phyloP scores from a whole-genome alignment of 1,139 yeast genomes.

The Lodderomyces orthopsilosis region DNA sequence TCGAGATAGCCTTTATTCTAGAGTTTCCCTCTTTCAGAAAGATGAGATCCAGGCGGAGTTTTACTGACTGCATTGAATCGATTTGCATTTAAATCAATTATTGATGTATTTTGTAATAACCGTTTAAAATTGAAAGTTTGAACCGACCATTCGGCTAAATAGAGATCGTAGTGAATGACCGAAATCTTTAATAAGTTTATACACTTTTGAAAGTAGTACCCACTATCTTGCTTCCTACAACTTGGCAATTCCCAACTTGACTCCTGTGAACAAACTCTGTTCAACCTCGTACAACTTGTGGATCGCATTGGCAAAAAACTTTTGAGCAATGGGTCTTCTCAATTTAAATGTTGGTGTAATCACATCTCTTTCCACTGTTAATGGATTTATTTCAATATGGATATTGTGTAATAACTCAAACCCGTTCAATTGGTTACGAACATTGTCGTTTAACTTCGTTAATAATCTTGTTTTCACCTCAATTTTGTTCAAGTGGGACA shows the following conservation, averaged over 20 bases:
- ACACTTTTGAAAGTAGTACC: neutral
- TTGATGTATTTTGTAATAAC: too few species aligned
- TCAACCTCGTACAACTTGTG: slow-evolving; percentile 22
- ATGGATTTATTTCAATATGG: slow-evolving; percentile 33
- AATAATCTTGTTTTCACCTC: slow-evolving; percentile 25
- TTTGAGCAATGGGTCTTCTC: slow-evolving; percentile 30
- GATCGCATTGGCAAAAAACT: slow-evolving; percentile 24
- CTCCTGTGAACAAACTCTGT: slow-evolving; percentile 16
- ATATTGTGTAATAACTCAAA: slow-evolving; percentile 34
- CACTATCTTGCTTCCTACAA: slow-evolving; percentile 9
- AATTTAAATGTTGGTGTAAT: slow-evolving; percentile 41
- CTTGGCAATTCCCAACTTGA: slow-evolving; percentile 10
- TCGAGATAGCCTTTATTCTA: too few species aligned
- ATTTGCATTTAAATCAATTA: too few species aligned
- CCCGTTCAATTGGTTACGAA: slow-evolving; percentile 23
- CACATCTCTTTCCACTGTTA: slow-evolving; percentile 36
- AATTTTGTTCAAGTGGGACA: slow-evolving; percentile 24
- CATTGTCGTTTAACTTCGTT: slow-evolving; percentile 23
- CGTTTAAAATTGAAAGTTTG: too few species aligned
- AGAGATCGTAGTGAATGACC: too few species aligned
- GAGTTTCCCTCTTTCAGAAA: too few species aligned
- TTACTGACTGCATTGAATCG: too few species aligned
- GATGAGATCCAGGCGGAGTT: too few species aligned
- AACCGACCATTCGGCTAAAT: too few species aligned
- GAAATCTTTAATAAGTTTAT: neutral